These are phyloP conservation scores for Cubamyces sp. DNA, from an alignment of 768 basidiomycete genomes.

Conservation along the genomic window DNA sequence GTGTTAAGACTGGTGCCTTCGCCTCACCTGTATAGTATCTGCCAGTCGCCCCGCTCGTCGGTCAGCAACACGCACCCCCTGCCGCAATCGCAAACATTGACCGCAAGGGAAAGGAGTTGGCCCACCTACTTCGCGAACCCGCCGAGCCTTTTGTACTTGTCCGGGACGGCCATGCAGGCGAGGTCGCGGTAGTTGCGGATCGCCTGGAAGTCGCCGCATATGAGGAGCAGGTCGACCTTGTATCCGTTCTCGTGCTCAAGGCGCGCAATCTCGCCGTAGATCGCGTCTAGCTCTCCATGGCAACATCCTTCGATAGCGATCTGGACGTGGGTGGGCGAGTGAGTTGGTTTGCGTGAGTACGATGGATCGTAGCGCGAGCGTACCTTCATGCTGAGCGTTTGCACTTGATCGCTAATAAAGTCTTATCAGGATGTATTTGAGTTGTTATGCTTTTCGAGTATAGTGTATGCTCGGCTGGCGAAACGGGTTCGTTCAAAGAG, in stretches of 20 bases:
- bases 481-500: too few species aligned
- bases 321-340: slow-evolving; percentile 38
- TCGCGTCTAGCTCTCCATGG: slow-evolving; percentile 89
- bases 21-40: slow-evolving; percentile 89
- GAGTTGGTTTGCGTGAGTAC: neutral
- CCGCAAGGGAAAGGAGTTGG: neutral
- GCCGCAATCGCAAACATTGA: neutral
- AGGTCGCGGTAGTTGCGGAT: slow-evolving; percentile 85
- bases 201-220: slow-evolving; percentile 97
- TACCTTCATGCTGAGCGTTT: slow-evolving; percentile 8
- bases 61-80: neutral
- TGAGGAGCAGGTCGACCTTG: slow-evolving; percentile 82
- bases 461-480: too few species aligned
- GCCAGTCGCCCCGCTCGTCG: neutral
- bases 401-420: neutral
- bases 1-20: slow-evolving; percentile 83
- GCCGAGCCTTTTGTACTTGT: slow-evolving; percentile 84
- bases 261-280: slow-evolving; percentile 70
- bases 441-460: too few species aligned
- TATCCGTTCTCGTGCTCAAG: slow-evolving; percentile 66
- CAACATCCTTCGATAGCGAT: slow-evolving; percentile 95
- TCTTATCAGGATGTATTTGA: neutral
- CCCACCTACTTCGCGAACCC: slow-evolving; percentile 76
- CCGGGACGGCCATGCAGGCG: slow-evolving; percentile 88
- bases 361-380: neutral